phyloP scores from a whole-genome alignment of 257 asterid species.

The Mitragyna speciosa region DNA sequence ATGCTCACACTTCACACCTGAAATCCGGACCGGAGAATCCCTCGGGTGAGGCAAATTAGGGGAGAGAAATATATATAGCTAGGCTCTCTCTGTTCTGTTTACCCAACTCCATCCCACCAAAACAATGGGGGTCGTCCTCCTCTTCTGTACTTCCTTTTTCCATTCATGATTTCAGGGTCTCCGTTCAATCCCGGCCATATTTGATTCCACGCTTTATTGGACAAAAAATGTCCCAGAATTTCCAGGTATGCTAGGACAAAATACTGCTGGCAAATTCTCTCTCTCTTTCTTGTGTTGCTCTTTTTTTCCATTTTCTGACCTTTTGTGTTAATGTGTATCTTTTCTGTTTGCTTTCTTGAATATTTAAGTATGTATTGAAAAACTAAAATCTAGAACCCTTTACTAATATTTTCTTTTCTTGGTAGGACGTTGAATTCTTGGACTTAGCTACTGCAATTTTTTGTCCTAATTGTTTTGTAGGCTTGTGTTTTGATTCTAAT shows the following conservation, averaged over 20 bases:
- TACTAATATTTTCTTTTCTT: not conserved
- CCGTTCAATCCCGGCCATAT: constrained; percentile 9
- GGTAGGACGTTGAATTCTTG: not conserved
- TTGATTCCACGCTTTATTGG: constrained; percentile 9
- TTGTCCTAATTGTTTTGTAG: not conserved
- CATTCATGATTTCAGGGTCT: constrained; percentile 33
- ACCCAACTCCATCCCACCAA: too few relatives aligned
- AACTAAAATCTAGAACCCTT: not conserved
- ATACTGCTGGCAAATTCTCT: not conserved
- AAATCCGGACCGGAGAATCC: constrained; percentile 46
- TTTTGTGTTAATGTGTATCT: not conserved
- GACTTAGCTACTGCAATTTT: not conserved
- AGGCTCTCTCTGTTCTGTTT: too few relatives aligned
- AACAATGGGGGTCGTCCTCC: not conserved
- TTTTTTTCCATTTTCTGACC: not conserved
- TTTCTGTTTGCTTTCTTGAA: not conserved
- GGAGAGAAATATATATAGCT: constrained; percentile 27
- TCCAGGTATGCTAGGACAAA: constrained; percentile 32
- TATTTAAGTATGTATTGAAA: not conserved
- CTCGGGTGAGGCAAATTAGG: constrained; percentile 52
- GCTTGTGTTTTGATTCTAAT: not conserved
- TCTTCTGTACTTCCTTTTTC: not conserved
- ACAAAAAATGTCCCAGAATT: constrained; percentile 32
- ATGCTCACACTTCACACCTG: constrained; percentile 11
- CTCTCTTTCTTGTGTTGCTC: not conserved